Evolutionary conservation across 768 basidiomycete species (phyloP).

Genomic region (Leccinum truebloodii): DNA sequence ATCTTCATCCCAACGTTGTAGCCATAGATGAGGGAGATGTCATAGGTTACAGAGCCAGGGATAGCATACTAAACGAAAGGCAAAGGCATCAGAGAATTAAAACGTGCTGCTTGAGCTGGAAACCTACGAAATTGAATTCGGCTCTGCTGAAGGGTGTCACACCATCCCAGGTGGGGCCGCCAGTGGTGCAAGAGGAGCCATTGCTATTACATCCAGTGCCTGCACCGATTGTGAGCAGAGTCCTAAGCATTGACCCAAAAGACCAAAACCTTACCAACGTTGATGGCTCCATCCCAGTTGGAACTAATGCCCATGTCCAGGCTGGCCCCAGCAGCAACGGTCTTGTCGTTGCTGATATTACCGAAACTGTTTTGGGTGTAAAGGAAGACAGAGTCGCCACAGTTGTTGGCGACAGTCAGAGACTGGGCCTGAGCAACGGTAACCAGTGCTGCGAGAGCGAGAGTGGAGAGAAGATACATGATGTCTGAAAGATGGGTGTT

Average conservation of each 20-base stretch:
- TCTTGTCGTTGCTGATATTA: conserved; percentile 28
- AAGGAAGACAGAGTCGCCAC: conserved; percentile 30
- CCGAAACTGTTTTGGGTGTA: conserved; percentile 33
- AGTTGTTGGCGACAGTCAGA: conserved; percentile 30
- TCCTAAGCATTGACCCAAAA: background rate
- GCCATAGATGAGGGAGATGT: conserved; percentile 36
- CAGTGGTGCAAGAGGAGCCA: conserved; percentile 28
- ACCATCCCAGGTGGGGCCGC: conserved; percentile 33
- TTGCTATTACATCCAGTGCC: conserved; percentile 30
- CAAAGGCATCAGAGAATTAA: background rate
- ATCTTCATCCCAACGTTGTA: conserved; percentile 39
- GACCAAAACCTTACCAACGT: conserved; percentile 23
- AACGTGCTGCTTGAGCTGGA: background rate
- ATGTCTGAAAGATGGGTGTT: conserved; percentile 1
- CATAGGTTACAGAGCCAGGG: conserved; percentile 31
- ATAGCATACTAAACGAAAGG: conserved; percentile 19
- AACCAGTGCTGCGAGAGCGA: background rate
- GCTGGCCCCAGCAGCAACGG: conserved; percentile 23
- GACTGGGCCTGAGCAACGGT: conserved; percentile 27
- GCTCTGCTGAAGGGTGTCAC: conserved; percentile 34
- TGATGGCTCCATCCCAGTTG: conserved; percentile 34
- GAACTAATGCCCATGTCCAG: conserved; percentile 32
- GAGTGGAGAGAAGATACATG: conserved; percentile 1
- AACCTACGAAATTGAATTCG: conserved; percentile 34
- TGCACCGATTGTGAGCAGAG: conserved; percentile 13